Evolutionary conservation across 2,329 filamentous ascomycete genomes (phyloP).

Genomic region (Zasmidium cellare): DNA sequence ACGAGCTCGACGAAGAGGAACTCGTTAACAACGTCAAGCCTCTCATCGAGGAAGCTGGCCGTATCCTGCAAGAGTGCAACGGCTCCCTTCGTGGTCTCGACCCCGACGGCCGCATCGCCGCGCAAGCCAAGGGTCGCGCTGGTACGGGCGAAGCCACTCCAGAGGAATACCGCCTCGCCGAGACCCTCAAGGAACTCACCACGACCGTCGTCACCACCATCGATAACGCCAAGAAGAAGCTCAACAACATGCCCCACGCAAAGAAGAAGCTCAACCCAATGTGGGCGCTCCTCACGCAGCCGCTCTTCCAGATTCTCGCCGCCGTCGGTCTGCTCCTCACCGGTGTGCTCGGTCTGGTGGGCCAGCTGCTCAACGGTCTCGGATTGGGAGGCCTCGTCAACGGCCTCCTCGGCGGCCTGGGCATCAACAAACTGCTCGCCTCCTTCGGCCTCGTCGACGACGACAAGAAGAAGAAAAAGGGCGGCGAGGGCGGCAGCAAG

Average conservation of each 20-base stretch:
- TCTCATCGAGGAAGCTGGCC: constrained; percentile 80
- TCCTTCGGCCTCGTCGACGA: constrained; percentile 65
- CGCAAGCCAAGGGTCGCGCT: constrained; percentile 79
- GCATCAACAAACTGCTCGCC: constrained; percentile 72
- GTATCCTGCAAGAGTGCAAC: constrained; percentile 82
- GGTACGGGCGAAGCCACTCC: constrained; percentile 73
- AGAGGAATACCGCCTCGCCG: constrained; percentile 82
- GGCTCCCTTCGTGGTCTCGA: constrained; percentile 84
- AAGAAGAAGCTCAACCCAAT: constrained; percentile 94
- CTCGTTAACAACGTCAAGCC: constrained; percentile 85
- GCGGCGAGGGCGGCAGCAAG: constrained; percentile 27
- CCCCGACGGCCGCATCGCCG: constrained; percentile 81
- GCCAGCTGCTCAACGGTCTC: constrained; percentile 74
- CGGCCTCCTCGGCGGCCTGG: constrained; percentile 73
- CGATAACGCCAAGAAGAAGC: constrained; percentile 83
- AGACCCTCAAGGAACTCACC: constrained; percentile 82
- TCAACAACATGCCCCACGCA: constrained; percentile 87
- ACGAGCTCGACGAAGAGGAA: constrained; percentile 86
- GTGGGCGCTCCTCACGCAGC: constrained; percentile 79
- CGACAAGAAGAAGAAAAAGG: constrained; percentile 51
- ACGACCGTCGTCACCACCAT: constrained; percentile 78
- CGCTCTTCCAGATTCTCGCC: constrained; percentile 87
- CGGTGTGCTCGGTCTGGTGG: constrained; percentile 82
- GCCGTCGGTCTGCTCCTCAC: constrained; percentile 80
- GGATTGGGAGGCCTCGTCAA: constrained; percentile 81